Percentiles rank a stretch among this genome's conserved stretches.
Evolutionary conservation across 2,329 filamentous ascomycete species (phyloP).

Genomic region (Pseudogymnoascus sp.): DNA sequence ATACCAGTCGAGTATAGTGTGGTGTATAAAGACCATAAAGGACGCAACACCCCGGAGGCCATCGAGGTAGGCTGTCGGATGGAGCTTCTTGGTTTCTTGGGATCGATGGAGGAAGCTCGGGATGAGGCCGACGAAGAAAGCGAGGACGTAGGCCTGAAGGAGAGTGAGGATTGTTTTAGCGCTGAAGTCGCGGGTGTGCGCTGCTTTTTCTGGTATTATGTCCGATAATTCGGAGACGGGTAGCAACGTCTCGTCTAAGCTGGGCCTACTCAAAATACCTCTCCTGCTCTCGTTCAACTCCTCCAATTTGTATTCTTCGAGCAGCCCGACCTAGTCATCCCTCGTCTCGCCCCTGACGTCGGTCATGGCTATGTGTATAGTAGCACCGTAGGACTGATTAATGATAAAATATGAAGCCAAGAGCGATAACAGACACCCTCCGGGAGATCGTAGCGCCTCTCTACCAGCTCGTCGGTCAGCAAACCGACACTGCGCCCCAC

Average conservation of each 20-base stretch:
- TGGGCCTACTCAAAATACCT: not conserved
- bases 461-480: not conserved
- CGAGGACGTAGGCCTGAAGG: not conserved
- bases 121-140: conserved; percentile 5
- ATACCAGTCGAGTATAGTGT: conserved; percentile 37
- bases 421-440: not conserved
- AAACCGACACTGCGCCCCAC: not conserved
- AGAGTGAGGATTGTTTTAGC: not conserved
- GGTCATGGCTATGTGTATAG: not conserved
- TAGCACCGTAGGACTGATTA: not conserved
- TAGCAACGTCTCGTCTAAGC: not conserved
- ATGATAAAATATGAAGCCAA: not conserved
- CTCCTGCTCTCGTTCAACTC: not conserved
- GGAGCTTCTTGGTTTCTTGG: conserved; percentile 6
- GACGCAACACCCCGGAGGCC: conserved; percentile 45
- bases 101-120: conserved; percentile 9
- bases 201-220: not conserved
- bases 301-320: not conserved
- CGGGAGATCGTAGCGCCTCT: not conserved
- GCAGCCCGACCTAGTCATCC: not conserved
- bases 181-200: not conserved
- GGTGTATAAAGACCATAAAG: conserved; percentile 43
- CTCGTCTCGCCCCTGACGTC: not conserved
- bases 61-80: conserved; percentile 42
- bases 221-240: not conserved